Conservation (phyloP, 163 green algal genomes). For the Picocystis sp. region DNA sequence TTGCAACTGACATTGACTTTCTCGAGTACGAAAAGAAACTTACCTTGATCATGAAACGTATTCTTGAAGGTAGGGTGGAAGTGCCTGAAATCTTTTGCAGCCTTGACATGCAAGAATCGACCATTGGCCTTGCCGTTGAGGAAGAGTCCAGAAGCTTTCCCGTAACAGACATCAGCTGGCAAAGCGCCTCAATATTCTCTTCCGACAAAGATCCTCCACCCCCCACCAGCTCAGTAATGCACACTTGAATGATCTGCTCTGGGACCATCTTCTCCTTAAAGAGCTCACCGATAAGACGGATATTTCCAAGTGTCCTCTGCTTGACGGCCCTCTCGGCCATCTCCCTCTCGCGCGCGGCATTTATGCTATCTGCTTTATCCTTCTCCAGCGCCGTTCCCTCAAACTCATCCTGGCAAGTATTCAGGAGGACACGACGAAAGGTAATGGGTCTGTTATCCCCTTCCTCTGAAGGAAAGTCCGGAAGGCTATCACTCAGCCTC, state of each 20-base stretch:
- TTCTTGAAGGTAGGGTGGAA: constrained; percentile 38
- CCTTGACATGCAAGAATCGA: constrained; percentile 57
- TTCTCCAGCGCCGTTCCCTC: constrained; percentile 55
- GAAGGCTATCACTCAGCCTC: constrained; percentile 51
- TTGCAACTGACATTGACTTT: too few species aligned
- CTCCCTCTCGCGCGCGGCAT: constrained; percentile 31
- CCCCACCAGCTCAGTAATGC: constrained; percentile 63
- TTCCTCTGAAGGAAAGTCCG: constrained; percentile 36
- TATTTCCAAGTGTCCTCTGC: constrained; percentile 79
- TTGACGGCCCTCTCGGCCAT: constrained; percentile 53
- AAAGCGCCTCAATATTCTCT: constrained; percentile 36
- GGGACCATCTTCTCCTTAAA: constrained; percentile 82
- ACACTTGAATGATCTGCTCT: constrained; percentile 81
- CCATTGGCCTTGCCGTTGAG: constrained; percentile 12
- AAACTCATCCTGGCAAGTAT: constrained; percentile 99
- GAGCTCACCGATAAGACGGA: constrained; percentile 91
- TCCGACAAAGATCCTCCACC: constrained; percentile 16
- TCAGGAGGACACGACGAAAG: constrained; percentile 87
- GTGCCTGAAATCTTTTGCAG: constrained; percentile 35
- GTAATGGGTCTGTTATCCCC: constrained; percentile 48
- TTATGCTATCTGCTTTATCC: constrained; percentile 8
- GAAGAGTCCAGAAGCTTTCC: constrained; percentile 9
- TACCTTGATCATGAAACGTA: constrained; percentile 58
- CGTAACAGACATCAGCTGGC: constrained; percentile 8
- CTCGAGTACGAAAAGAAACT: too few species aligned